Evolutionary conservation across 208 protist genomes (phyloP).

Genomic region (Leishmania mexicana): DNA sequence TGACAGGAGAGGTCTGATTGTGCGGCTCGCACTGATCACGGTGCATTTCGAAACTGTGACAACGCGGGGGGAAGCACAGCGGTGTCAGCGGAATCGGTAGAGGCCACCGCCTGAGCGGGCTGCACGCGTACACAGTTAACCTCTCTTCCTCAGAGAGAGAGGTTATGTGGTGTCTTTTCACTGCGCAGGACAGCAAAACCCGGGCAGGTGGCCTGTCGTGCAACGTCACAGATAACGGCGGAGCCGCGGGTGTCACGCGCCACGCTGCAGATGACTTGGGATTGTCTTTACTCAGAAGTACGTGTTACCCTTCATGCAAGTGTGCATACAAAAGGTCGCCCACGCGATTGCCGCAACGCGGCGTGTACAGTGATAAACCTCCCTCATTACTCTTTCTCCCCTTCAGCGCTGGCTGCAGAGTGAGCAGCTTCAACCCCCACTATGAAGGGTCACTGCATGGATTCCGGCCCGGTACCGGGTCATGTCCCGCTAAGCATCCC

Average conservation of each 20-base stretch:
- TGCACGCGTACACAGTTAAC: not conserved
- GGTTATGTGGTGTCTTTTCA: not conserved
- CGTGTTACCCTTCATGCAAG: not conserved
- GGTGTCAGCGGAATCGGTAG: not conserved
- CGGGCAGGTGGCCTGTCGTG: not conserved
- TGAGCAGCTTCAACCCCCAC: too few species aligned
- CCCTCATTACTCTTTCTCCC: too few species aligned
- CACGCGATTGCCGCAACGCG: too few species aligned
- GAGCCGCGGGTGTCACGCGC: not conserved
- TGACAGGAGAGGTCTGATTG: not conserved
- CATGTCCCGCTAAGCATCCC: too few species aligned
- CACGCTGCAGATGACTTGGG: not conserved
- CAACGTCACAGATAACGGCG: not conserved
- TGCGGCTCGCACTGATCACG: not conserved
- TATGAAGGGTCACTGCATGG: too few species aligned
- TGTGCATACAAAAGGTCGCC: not conserved
- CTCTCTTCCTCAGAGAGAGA: not conserved
- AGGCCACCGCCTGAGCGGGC: not conserved
- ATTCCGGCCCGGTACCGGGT: too few species aligned
- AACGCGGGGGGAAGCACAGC: not conserved
- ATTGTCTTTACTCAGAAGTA: not conserved
- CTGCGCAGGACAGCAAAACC: too few species aligned
- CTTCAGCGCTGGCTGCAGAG: too few species aligned
- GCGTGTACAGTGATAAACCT: too few species aligned
- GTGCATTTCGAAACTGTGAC: not conserved